Evolutionary conservation across 2,329 filamentous ascomycete species (phyloP).

Genomic region (Aspergillus pseudotamarii): DNA sequence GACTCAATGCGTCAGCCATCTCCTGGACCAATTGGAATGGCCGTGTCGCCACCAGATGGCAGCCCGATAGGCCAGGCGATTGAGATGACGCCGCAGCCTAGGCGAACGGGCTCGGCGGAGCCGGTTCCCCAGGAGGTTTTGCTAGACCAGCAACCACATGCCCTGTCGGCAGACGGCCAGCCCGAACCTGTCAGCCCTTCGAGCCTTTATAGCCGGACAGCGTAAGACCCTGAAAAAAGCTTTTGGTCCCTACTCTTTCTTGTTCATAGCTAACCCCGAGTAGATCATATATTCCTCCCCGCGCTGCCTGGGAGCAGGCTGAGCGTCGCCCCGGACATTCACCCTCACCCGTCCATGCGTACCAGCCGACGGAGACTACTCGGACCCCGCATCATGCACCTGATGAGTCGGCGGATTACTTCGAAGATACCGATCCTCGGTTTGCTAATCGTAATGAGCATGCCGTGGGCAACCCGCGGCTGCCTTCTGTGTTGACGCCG

Average conservation of each 20-base stretch:
- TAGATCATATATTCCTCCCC: slow-evolving; percentile 50
- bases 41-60: slow-evolving; percentile 38
- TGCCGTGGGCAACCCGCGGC: slow-evolving; percentile 26
- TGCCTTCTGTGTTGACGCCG: slow-evolving; percentile 43
- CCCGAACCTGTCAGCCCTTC: slow-evolving; percentile 58
- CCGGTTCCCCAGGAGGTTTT: slow-evolving; percentile 39
- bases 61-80: slow-evolving; percentile 65
- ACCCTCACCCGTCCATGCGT: slow-evolving; percentile 24
- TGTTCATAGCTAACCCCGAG: slow-evolving; percentile 20
- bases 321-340: slow-evolving; percentile 17
- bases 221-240: slow-evolving; percentile 58
- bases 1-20: slow-evolving; percentile 32
- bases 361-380: slow-evolving; percentile 26
- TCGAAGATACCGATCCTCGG: slow-evolving; percentile 89
- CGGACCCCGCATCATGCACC: slow-evolving; percentile 28
- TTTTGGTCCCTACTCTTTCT: slow-evolving; percentile 2
- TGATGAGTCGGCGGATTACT: slow-evolving; percentile 63
- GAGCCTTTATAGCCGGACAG: slow-evolving; percentile 72
- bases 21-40: slow-evolving; percentile 38
- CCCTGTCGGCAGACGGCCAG: slow-evolving; percentile 29
- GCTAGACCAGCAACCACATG: slow-evolving; percentile 27
- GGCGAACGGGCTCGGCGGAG: slow-evolving; percentile 38
- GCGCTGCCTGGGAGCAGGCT: slow-evolving; percentile 40
- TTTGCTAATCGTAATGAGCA: slow-evolving; percentile 60
- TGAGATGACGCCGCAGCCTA: slow-evolving; percentile 77